Evolutionary conservation across 179 eudicot species (phyloP).

Genomic region (Heliamphora pulchella): DNA sequence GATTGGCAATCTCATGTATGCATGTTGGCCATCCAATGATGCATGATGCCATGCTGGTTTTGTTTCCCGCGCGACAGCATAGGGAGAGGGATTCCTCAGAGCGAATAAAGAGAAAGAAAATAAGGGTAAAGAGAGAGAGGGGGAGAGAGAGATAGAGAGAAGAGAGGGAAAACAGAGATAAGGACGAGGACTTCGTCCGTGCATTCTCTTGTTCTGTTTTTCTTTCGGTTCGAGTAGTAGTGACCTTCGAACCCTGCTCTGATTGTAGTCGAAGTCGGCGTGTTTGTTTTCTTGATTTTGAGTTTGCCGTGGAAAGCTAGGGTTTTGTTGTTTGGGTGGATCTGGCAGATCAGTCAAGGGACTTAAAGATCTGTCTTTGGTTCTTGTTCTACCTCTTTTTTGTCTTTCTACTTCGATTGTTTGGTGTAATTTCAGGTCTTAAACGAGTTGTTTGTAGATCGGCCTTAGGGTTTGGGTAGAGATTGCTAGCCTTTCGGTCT

Average conservation of each 20-base stretch:
- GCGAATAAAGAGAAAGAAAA: background rate
- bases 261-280: background rate
- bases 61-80: constrained; percentile 24
- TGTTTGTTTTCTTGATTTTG: background rate
- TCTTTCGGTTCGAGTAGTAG: background rate
- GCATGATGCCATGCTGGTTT: constrained; percentile 18
- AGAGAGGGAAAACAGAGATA: background rate
- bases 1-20: constrained; percentile 11
- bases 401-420: background rate
- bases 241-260: background rate
- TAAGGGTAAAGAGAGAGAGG: background rate
- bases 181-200: background rate
- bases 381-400: background rate
- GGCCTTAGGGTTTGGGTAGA: background rate
- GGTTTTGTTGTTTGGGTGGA: constrained; percentile 15
- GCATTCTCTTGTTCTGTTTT: background rate
- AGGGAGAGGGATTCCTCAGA: constrained; percentile 3
- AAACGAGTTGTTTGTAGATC: background rate
- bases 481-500: background rate
- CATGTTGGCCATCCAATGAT: background rate
- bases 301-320: constrained; percentile 1
- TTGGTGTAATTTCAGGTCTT: background rate
- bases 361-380: background rate
- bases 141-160: background rate
- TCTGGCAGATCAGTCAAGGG: constrained; percentile 5